A percentile compares a stretch with the other conserved stretches of the same genome.
Evolutionary conservation across 805 yeast species (phyloP).

Genomic region (Blastobotrys americana): DNA sequence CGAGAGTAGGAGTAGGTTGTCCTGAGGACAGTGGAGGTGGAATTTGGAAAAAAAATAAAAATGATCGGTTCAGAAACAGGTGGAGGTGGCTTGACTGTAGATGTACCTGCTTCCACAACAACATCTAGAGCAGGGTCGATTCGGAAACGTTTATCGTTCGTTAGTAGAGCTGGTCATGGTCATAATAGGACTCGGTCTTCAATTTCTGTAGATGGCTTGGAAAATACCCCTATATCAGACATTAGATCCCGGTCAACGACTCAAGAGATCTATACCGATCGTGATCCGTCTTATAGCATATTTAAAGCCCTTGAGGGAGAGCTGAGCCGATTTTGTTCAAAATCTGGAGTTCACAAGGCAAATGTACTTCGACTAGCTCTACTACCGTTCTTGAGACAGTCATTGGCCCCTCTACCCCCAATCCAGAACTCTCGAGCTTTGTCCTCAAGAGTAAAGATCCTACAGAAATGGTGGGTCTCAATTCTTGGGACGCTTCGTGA

Average conservation of each 20-base stretch:
- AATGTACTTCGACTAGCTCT: conserved; percentile 37
- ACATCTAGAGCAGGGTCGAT: not conserved
- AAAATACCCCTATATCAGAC: not conserved
- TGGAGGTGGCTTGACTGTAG: not conserved
- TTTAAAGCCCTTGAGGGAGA: conserved; percentile 26
- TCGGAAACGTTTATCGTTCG: not conserved
- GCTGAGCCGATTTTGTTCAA: conserved; percentile 23
- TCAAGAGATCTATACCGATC: not conserved
- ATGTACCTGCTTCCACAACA: not conserved
- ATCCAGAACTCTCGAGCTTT: conserved; percentile 6
- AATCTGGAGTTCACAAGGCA: conserved; percentile 29
- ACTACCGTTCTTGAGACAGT: conserved; percentile 33
- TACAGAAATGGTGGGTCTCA: conserved; percentile 35
- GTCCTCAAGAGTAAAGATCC: conserved; percentile 22
- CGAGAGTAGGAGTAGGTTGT: too few species aligned
- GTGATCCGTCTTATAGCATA: conserved; percentile 14
- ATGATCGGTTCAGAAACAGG: too few species aligned
- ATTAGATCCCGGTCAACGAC: not conserved
- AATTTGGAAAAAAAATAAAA: too few species aligned
- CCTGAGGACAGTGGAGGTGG: too few species aligned
- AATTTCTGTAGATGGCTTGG: not conserved
- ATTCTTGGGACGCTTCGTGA: conserved; percentile 28
- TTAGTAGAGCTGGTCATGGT: not conserved
- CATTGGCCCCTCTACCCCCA: conserved; percentile 1
- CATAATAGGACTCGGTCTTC: not conserved